Base-by-base conservation (phyloP, 768 basidiomycete genomes). In the Trametes coccinea region DNA sequence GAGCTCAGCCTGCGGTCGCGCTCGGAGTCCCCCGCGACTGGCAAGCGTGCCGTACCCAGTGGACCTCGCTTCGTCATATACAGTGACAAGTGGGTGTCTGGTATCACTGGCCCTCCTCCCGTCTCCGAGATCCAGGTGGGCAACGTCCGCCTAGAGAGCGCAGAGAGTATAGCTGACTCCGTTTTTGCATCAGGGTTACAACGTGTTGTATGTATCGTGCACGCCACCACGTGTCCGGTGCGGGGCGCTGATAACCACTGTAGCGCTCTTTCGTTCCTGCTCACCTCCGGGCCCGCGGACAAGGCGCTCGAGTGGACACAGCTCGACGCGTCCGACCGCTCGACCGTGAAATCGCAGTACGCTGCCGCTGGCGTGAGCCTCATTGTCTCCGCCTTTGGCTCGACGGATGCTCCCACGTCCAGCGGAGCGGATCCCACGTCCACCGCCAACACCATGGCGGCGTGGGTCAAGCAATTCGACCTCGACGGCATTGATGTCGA, bases 401-500 rank as follows among this genome's bases (percentile, higher is more conserved):
- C 85, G 0, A 79, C 76, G 44, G 77, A 78, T 55, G 65, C 61
- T 13, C 88, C 88, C 3, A 89, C 87, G 7, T 77, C 80, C 9
- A 73, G 67, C 10, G 79, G 81, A 47, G 83, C 81, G n/a, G 85
- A 90, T 70, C 84, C 89, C 17, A 74, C 83, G 6, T 74, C 75
- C 6, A 82, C 83, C 14, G 89, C 89, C 1, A 82, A 85, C 62
- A 82, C 80, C 2, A 79, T 90, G 71, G 87, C 88, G 0, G 80
- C 80, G 11, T 91, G 79, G 77, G 88, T 90, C 8, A 83, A 81
- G 60, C 65, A 79, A 61, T 82, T 75, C 83, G 66, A 76, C 50
- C 73, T 90, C 16, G 88, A 90, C 66, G 89, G 89, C 50, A 82
- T 89, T 29, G 88, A 90, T 69, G 84, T 92, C 39, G 88, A 90